Percentiles rank a stretch among this genome's conserved stretches.
These are phyloP conservation scores for Coniochaeta sp. DNA, from an alignment of 2,329 filamentous ascomycete genomes.

Conservation along the genomic window DNA sequence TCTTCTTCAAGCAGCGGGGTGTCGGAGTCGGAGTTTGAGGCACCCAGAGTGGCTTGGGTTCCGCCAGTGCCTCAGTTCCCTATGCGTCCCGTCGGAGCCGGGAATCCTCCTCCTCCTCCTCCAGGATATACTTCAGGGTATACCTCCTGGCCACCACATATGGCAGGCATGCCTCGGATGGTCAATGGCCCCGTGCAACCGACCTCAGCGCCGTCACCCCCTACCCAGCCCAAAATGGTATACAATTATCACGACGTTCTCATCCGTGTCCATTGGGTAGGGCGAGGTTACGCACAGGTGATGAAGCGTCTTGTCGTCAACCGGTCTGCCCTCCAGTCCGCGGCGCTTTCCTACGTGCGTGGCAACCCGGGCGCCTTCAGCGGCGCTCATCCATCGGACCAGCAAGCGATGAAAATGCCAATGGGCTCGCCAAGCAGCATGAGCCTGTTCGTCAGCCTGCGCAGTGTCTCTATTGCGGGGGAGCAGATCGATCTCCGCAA, in stretches of 20 bases:
- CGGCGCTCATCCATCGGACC: not conserved
- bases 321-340: slow-evolving; percentile 6
- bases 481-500: not conserved
- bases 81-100: slow-evolving; percentile 19
- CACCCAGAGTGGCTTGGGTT: slow-evolving; percentile 5
- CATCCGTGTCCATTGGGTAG: slow-evolving; percentile 13
- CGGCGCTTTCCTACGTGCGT: slow-evolving; percentile 10
- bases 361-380: slow-evolving; percentile 6
- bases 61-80: slow-evolving; percentile 11
- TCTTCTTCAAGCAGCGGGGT: slow-evolving; percentile 4
- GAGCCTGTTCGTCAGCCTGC: not conserved
- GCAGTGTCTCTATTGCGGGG: not conserved
- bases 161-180: not conserved
- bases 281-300: slow-evolving; percentile 10
- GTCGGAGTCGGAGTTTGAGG: not conserved
- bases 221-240: not conserved
- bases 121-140: not conserved
- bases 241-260: slow-evolving; percentile 8
- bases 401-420: not conserved
- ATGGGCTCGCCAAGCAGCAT: not conserved
- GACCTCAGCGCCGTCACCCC: not conserved
- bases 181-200: too few species aligned
- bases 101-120: slow-evolving; percentile 1
- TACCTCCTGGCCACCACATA: not conserved
- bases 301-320: slow-evolving; percentile 6